Evolutionary conservation across 1,284 basidiomycete genomes (phyloP).

Genomic region (Marasmius oreades): DNA sequence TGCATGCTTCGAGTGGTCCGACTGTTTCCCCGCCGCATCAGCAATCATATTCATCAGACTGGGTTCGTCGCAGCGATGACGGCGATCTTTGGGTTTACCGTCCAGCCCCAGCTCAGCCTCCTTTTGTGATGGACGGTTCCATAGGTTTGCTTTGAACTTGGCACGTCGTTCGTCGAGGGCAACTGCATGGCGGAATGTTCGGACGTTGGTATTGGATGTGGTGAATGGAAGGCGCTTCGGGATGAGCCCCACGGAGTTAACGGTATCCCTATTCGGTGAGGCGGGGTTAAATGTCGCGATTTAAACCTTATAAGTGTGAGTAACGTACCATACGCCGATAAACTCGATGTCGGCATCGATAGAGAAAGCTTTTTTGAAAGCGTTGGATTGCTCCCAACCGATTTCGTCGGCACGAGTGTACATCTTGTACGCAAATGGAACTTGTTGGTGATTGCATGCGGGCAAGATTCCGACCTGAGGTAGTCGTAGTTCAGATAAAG

Average conservation of each 20-base stretch:
- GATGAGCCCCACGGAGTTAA: conserved; percentile 50
- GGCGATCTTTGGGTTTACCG: too few relatives aligned
- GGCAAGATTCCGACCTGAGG: conserved; percentile 4
- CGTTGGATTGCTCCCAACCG: conserved; percentile 47
- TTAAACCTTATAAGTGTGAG: not conserved
- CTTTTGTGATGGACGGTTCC: conserved; percentile 27
- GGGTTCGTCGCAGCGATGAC: too few relatives aligned
- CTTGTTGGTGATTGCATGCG: conserved; percentile 39
- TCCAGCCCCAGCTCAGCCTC: conserved; percentile 17
- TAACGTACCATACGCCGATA: conserved; percentile 50
- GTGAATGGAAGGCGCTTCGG: conserved; percentile 54
- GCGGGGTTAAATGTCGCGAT: too few relatives aligned
- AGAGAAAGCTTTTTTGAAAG: conserved; percentile 56
- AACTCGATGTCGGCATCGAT: conserved; percentile 51
- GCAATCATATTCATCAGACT: too few relatives aligned
- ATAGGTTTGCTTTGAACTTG: conserved; percentile 48
- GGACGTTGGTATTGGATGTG: conserved; percentile 42
- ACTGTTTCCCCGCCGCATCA: not conserved
- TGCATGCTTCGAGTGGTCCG: not conserved
- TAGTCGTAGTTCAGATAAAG: conserved; percentile 19
- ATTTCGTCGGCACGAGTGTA: conserved; percentile 38
- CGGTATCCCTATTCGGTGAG: conserved; percentile 51
- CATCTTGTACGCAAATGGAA: conserved; percentile 53
- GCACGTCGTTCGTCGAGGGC: conserved; percentile 53
- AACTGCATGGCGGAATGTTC: conserved; percentile 50